Evolutionary conservation across 2,329 filamentous ascomycete species (phyloP).

Genomic region (Purpureocillium takamizusanense): DNA sequence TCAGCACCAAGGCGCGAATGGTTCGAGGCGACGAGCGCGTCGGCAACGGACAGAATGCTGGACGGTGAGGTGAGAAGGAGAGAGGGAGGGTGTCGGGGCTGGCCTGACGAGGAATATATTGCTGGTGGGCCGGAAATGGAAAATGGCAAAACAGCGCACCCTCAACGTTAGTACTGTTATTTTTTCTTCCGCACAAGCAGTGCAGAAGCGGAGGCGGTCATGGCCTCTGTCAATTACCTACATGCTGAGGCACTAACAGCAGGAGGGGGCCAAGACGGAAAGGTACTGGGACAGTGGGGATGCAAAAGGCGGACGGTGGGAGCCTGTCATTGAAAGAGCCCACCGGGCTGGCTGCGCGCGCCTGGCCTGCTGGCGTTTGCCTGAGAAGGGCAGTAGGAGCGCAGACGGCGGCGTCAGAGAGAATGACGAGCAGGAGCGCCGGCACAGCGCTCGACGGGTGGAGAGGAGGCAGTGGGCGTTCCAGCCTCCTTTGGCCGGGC

Average conservation of each 20-base stretch:
- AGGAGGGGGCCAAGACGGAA: no score
- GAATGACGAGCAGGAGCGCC: no score
- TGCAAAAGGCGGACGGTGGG: neutral
- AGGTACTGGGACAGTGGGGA: neutral
- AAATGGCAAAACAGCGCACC: slow-evolving; percentile 1
- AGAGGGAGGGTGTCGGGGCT: slow-evolving; percentile 1
- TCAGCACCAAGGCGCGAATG: slow-evolving; percentile 1
- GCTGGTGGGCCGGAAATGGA: slow-evolving; percentile 5
- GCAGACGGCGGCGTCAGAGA: no score
- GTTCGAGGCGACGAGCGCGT: slow-evolving; percentile 1
- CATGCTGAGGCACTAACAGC: no score
- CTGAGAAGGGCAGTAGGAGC: no score
- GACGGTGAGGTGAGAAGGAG: neutral
- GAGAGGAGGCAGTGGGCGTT: no score
- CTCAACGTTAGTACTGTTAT: neutral
- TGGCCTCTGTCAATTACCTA: no score
- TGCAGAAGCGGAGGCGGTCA: neutral
- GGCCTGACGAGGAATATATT: slow-evolving; percentile 5
- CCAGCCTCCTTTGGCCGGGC: neutral
- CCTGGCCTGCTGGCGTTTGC: no score
- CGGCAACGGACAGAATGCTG: neutral
- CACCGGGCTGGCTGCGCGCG: neutral
- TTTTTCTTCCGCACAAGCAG: neutral
- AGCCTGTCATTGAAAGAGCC: neutral
- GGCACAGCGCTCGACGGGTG: no score